Evolutionary conservation across 208 protist species (phyloP).

Genomic region (Leishmania tarentolae): DNA sequence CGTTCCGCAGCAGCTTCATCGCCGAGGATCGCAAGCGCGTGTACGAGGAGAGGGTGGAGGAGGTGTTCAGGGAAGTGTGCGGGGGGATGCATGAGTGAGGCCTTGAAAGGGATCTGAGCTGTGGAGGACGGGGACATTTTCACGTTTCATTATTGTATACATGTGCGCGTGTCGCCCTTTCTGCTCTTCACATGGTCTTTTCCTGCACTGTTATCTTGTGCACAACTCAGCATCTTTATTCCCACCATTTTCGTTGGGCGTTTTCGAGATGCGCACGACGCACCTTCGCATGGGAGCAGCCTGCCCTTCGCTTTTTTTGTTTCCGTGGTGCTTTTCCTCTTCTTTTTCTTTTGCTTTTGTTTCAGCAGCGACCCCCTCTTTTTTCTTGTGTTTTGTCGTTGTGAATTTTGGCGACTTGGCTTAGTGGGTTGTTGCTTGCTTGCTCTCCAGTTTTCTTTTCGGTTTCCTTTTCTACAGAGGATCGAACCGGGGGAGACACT

Average conservation of each 20-base stretch:
- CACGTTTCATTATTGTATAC: too few species aligned
- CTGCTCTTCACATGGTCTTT: not conserved
- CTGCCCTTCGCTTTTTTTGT: not conserved
- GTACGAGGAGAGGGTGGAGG: conserved; percentile 33
- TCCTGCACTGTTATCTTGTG: not conserved
- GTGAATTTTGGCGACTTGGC: too few species aligned
- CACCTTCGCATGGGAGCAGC: not conserved
- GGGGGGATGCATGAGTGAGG: conserved; percentile 5
- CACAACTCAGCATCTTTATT: not conserved
- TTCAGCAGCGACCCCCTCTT: too few species aligned
- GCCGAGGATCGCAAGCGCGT: conserved; percentile 32
- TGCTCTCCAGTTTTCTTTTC: not conserved
- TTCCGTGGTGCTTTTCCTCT: not conserved
- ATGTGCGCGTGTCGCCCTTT: not conserved
- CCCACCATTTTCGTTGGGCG: not conserved
- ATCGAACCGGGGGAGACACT: too few species aligned
- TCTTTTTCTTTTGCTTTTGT: too few species aligned
- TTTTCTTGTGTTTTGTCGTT: too few species aligned
- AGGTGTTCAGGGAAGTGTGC: conserved; percentile 27
- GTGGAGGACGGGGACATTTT: not conserved
- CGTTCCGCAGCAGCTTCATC: conserved; percentile 40
- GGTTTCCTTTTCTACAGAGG: too few species aligned
- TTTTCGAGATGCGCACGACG: not conserved
- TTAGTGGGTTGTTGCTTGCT: too few species aligned
- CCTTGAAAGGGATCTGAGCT: not conserved